A percentile compares a stretch with the other conserved stretches of the same genome.
Conservation (phyloP, 345 rosid species). For the Citrus mangshanensis region DNA sequence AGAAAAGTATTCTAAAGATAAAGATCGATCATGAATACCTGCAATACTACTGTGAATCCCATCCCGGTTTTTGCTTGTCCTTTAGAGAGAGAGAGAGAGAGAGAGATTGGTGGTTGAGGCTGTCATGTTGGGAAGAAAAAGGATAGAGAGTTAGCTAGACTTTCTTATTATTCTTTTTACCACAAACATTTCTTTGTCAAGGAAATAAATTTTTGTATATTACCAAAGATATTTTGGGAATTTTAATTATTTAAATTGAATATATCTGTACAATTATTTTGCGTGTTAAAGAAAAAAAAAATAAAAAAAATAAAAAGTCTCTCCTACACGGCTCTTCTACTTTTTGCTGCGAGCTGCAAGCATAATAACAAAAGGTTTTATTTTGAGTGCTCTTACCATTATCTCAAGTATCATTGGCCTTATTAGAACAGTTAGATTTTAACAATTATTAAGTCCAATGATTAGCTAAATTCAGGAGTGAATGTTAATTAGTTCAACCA, state of each 20-base stretch:
- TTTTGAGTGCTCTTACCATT: background rate
- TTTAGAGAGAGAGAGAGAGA: background rate
- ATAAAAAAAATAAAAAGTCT: too few relatives aligned
- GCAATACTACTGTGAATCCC: background rate
- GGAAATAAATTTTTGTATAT: too few relatives aligned
- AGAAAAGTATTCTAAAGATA: background rate
- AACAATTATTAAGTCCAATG: background rate
- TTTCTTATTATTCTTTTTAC: background rate
- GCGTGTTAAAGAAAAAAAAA: too few relatives aligned
- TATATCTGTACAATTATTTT: too few relatives aligned
- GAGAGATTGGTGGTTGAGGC: conserved; percentile 2
- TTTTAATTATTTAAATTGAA: too few relatives aligned
- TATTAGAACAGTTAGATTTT: background rate
- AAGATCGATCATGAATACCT: background rate
- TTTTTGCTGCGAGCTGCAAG: background rate
- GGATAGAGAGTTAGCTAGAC: background rate
- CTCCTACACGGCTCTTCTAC: too few relatives aligned
- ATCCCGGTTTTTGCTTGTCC: background rate
- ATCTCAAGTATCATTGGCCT: background rate
- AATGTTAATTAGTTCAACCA: too few relatives aligned
- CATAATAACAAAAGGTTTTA: background rate
- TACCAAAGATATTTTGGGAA: too few relatives aligned
- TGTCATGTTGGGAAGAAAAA: background rate
- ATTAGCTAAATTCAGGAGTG: background rate
- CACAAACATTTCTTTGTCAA: background rate